Evolutionary conservation across 345 rosid species (phyloP), one percentile per base, ranked within the genome.

Genomic region (Alliaria petiolata): DNA sequence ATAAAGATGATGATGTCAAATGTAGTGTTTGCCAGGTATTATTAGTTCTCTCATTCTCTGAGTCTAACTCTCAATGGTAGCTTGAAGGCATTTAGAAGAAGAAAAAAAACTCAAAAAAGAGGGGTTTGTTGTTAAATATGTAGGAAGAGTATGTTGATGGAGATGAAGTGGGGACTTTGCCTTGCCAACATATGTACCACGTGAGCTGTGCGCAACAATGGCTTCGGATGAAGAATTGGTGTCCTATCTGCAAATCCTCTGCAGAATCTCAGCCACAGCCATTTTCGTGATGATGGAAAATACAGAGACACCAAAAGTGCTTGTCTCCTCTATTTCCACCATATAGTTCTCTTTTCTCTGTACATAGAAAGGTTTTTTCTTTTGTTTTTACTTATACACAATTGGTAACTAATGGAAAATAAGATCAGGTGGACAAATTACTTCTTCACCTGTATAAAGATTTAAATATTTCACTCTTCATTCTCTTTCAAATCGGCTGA

Each of bases 21-120:
- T 95, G 99, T 85, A 90, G 97, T 52, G 78, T 95, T 67, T 95
- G 98, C 70, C 98, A 95, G 96, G 99, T 95, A 35, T 20, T 28
- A 57, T 4, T n/a, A 43, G 5, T 15, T 14, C 19, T 38, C 25
- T 58, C n/a, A 7, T 25, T 38, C 26, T n/a, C 19, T 49, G 15
- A 52, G n/a, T 20, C n/a, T 46, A 3, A 49, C 34, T 63, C 31
- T 46, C 38, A 54, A 5, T 54, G 39, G 16, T 50, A 17, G 59
- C 44, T 39, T 61, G 16, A 30, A 60, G 20, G 6, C 57, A 19
- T 5, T 19, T 10, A 42, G 16, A 50, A 5, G 1, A 28, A 22
- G 5, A 28, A 28, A 28, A 28, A 17, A 49, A 50, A 61, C 60
- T 49, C 17, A 19, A 12, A 34, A n/a, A 56, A 22, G 30, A 15